Conservation (phyloP, 805 yeast genomes). For the Ogataea salicorniae region DNA sequence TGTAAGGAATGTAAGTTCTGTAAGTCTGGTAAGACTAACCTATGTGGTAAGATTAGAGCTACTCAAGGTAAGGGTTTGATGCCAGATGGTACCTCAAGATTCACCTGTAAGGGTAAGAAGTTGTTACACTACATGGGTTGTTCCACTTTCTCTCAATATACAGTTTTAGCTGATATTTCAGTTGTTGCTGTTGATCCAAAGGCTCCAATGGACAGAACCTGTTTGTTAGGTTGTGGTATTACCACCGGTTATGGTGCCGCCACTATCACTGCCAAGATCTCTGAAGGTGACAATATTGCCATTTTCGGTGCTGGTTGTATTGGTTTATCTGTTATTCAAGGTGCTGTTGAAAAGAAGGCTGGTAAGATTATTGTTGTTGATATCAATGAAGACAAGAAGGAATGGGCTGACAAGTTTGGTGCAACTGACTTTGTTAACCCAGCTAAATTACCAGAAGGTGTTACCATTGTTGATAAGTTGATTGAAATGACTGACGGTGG, state of each 20-base stretch:
- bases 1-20: conserved; percentile 95
- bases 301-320: conserved; percentile 98
- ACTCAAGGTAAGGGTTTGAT: conserved; percentile 98
- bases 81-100: conserved; percentile 97
- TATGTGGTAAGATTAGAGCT: conserved; percentile 92
- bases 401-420: conserved; percentile 85
- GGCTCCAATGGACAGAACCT: conserved; percentile 81
- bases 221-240: conserved; percentile 96
- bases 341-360: conserved; percentile 82
- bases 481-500: conserved; percentile 96
- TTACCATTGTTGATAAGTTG: conserved; percentile 74
- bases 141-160: conserved; percentile 93
- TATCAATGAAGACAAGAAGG: conserved; percentile 75
- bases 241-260: conserved; percentile 99
- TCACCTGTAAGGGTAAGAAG: conserved; percentile 78
- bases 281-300: conserved; percentile 89
- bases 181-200: conserved; percentile 84
- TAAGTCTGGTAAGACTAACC: conserved; percentile 89
- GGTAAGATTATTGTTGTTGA: conserved; percentile 80
- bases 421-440: conserved; percentile 96
- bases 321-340: conserved; percentile 94
- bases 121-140: conserved; percentile 96
- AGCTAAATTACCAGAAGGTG: conserved; percentile 63
- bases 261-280: conserved; percentile 84
- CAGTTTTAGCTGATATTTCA: conserved; percentile 96